Conservation (phyloP, 2,329 filamentous ascomycete genomes). For the Fusarium protoensiforme region DNA sequence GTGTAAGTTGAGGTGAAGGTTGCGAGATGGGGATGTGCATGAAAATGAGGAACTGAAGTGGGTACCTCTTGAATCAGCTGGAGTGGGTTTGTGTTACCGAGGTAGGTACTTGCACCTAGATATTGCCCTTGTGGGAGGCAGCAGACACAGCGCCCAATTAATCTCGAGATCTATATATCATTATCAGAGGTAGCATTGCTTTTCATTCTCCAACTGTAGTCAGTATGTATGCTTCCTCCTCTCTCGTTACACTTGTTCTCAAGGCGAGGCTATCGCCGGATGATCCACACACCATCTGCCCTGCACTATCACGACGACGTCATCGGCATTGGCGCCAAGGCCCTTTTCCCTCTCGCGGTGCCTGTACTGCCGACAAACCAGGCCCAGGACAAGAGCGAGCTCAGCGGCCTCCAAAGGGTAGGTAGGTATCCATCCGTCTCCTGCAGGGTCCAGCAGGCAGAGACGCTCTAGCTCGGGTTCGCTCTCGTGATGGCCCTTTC, state of each 20-base stretch:
- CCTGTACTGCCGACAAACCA: background rate
- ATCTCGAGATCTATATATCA: background rate
- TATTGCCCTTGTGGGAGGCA: background rate
- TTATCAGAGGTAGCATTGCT: background rate
- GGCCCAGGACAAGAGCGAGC: background rate
- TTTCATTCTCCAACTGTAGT: background rate
- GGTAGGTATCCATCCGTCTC: background rate
- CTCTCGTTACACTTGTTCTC: background rate
- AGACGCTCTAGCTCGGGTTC: background rate
- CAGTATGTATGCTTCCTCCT: background rate
- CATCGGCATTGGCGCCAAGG: constrained; percentile 31
- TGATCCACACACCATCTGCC: constrained; percentile 2
- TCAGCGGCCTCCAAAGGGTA: constrained; percentile 26
- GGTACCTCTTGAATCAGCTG: background rate
- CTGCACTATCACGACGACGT: constrained; percentile 20
- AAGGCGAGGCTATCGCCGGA: constrained; percentile 25
- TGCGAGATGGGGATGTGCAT: constrained; percentile 29
- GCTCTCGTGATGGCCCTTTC: constrained; percentile 10
- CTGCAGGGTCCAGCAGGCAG: constrained; percentile 26
- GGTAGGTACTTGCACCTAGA: background rate
- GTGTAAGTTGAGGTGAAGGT: constrained; percentile 32
- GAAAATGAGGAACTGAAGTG: constrained; percentile 31
- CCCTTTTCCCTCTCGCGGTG: background rate
- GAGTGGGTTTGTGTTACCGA: background rate
- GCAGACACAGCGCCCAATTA: background rate